Conservation (phyloP, 257 asterid species). For the Jaltomata sinuosa region DNA sequence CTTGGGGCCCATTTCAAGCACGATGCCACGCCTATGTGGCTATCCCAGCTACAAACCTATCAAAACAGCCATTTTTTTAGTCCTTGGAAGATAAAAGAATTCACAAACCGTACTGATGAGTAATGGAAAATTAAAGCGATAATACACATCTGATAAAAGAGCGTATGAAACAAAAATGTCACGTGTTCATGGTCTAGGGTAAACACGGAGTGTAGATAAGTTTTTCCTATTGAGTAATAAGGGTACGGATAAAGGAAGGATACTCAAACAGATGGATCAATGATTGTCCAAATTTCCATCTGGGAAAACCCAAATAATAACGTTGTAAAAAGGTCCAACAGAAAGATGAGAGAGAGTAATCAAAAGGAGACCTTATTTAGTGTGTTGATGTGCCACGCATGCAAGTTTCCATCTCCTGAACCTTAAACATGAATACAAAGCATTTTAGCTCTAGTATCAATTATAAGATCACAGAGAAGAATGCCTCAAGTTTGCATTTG, state of each 20-base stretch:
- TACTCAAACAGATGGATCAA: not conserved
- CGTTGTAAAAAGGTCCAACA: not conserved
- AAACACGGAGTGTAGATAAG: not conserved
- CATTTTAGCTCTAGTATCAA: not conserved
- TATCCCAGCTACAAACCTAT: conserved; percentile 74
- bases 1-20: conserved; percentile 96
- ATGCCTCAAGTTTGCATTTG: not conserved
- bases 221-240: not conserved
- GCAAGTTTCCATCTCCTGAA: conserved; percentile 84
- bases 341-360: not conserved
- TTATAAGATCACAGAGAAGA: not conserved
- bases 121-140: not conserved
- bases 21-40: conserved; percentile 60
- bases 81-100: not conserved
- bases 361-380: conserved; percentile 44
- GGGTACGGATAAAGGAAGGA: not conserved
- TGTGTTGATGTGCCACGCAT: conserved; percentile 74
- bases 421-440: conserved; percentile 34
- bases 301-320: not conserved
- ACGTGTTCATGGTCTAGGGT: not conserved
- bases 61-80: not conserved
- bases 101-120: not conserved
- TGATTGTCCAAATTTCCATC: not conserved
- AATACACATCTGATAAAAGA: not conserved
- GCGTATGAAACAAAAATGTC: not conserved